phyloP scores from a whole-genome alignment of 345 rosid species.

The Salix viminalis region DNA sequence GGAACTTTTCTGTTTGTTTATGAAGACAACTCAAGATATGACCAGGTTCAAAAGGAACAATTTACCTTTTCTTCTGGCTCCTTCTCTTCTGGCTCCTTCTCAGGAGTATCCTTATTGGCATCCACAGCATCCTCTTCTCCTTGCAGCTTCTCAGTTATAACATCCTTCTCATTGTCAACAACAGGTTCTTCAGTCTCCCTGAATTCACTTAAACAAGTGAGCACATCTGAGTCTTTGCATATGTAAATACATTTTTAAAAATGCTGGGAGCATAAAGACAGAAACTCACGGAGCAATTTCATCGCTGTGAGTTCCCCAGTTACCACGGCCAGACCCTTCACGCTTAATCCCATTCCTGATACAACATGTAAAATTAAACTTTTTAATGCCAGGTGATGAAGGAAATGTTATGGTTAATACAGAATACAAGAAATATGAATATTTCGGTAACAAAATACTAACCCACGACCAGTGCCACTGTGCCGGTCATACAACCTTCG shows the following conservation, averaged over 20 bases:
- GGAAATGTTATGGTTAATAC: not conserved
- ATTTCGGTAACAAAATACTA: conserved; percentile 20
- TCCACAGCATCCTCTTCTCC: conserved; percentile 60
- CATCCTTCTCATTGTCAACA: conserved; percentile 47
- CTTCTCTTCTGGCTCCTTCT: conserved; percentile 53
- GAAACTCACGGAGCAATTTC: conserved; percentile 63
- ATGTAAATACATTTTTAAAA: not conserved
- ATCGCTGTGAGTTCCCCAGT: conserved; percentile 87
- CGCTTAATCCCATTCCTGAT: conserved; percentile 74
- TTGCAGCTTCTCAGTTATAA: conserved; percentile 49
- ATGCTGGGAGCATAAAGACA: not conserved
- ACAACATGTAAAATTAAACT: conserved; percentile 4
- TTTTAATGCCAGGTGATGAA: not conserved
- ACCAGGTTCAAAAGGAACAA: not conserved
- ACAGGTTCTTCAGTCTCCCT: conserved; percentile 70
- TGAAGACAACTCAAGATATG: not conserved
- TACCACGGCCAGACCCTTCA: conserved; percentile 87
- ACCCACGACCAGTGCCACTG: conserved; percentile 97
- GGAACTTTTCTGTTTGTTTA: not conserved
- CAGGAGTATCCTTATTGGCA: conserved; percentile 65
- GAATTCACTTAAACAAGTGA: conserved; percentile 8
- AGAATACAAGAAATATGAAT: not conserved
- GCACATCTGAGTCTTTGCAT: not conserved
- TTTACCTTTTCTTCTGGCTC: conserved; percentile 86
- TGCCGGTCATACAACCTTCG: conserved; percentile 67